Conservation (phyloP, 2,329 filamentous ascomycete species). For the Verticillium nonalfalfae region DNA sequence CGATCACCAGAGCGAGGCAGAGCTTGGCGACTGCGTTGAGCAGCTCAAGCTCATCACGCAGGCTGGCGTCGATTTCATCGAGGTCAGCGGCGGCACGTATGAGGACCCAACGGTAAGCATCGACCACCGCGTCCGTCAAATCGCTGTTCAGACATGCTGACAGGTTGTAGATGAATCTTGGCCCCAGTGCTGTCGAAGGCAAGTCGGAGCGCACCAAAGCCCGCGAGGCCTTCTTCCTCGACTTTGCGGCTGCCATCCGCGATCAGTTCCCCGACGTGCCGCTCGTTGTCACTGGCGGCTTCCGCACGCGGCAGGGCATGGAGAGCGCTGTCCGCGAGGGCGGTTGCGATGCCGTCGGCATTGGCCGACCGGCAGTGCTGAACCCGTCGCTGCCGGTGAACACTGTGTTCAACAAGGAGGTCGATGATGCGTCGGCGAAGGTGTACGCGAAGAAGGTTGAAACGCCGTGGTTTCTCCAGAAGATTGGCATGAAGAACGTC, state of each 20-base stretch:
- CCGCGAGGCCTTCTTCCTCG: constrained; percentile 63
- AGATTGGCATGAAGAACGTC: constrained; percentile 13
- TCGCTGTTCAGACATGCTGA: neutral
- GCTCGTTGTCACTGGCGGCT: constrained; percentile 57
- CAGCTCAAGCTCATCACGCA: constrained; percentile 46
- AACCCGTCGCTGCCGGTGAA: constrained; percentile 29
- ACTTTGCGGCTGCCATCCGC: constrained; percentile 52
- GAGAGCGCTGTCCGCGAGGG: constrained; percentile 28
- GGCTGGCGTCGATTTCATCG: constrained; percentile 57
- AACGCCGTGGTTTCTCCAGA: constrained; percentile 14
- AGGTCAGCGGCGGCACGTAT: constrained; percentile 59
- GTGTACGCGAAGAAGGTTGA: constrained; percentile 19
- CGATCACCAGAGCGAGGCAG: constrained; percentile 42
- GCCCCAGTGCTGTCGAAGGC: neutral
- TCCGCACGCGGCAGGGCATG: constrained; percentile 41
- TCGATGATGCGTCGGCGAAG: constrained; percentile 25
- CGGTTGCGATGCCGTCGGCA: constrained; percentile 33
- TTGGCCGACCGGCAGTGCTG: constrained; percentile 29
- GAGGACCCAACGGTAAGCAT: constrained; percentile 39
- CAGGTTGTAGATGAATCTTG: neutral
- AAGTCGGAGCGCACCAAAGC: constrained; percentile 38
- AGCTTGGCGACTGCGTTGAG: constrained; percentile 46
- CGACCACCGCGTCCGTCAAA: too few relatives aligned
- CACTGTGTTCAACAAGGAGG: constrained; percentile 24
- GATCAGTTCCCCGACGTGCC: constrained; percentile 33